Base-by-base conservation (phyloP, 1,284 basidiomycete species). In the Vanrija humicola region DNA sequence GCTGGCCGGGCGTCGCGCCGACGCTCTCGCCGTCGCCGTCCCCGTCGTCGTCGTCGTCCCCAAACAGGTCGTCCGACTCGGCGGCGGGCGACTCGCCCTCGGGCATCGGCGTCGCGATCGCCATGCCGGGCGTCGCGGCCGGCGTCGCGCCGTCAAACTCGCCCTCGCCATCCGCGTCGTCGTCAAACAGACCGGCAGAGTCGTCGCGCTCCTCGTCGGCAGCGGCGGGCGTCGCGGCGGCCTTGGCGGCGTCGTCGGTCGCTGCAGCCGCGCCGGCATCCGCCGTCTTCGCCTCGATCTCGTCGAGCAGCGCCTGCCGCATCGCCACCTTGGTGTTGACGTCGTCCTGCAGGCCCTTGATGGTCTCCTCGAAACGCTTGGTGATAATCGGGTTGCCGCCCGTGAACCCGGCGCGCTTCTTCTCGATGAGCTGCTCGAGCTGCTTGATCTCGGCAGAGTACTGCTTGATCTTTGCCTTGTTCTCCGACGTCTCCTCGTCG, bases 341-440 rank as follows among this genome's bases (percentile, higher is more conserved):
- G 69, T 96, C 92, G 38, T 85, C 84, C 43, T 87, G 84, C 52
- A 96, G 80, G 72, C 93, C 94, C 78, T 86, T 87, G 65, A 95
- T 79, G 5, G 89, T 88, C 71, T 95, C 92, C 73, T 95, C 90
- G 77, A 95, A 95, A 38, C 93, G 90, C 83, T 89, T 89, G 79
- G 85, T 86, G 74, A 96, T 91, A 56, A 96, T 84, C 21, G 89
- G 87, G 72, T 96, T 97, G 12, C 84, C 84, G 40, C 90, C 89
- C 59, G 85, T 87, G n/a, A 87, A 83, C 57, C 94, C 86, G 70
- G 95, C 90, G 25, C 81, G 82, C 59, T 84, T 84, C 79, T 95
- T 96, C 81, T 86, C 82, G 19, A 96, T 88, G 8, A 90, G 90
- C 47, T 85, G 84, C 74, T 96, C 90, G 59, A 96, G 77, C 70